Evolutionary conservation across 108 stramenopile species (phyloP), one percentile per base, ranked within the genome.

Genomic region (Epipyxis sp.): DNA sequence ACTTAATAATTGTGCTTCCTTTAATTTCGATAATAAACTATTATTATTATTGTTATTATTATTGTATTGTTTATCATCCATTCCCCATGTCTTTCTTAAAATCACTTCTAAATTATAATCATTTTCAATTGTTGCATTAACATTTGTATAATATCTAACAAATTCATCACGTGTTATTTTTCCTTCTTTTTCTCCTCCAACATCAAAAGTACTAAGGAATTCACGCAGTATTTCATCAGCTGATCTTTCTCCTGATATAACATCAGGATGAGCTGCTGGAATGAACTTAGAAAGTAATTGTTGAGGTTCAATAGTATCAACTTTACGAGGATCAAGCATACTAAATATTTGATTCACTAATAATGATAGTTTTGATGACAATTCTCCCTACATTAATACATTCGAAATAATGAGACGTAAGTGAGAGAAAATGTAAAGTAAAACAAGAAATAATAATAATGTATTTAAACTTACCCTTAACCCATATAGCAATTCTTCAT

Each of bases 141-240:
- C 3, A 32, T 74, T 74, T 10, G 16, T 16, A 42, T 74, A 74
- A 57, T 74, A 74, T 6, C 25, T 74, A 30, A 39, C 50, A 42
- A 74, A 74, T 39, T 74, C 71, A 42, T 74, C 50, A 3, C 71
- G 71, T 13, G 32, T 74, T 10, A 74, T 42, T 32, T 74, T 74
- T 37, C 71, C 71, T 13, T 13, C 32, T 37, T 35, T 10, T 39
- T 10, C n/a, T 35, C n/a, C 71, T 6, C 71, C 71, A 39, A 74
- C 71, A 74, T 74, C 71, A 74, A 74, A 74, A 6, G 71, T 74
- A 39, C 43, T 25, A 39, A 74, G 42, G 6, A 74, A 74, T 42
- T 74, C 71, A 30, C 34, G 71, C 3, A 74, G 25, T 37, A 74
- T 42, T 57, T 74, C 32, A 34, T 74, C 71, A 37, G 71, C 44